Evolutionary conservation across 2,329 filamentous ascomycete genomes (phyloP).

Genomic region (Grosmannia clavigera): DNA sequence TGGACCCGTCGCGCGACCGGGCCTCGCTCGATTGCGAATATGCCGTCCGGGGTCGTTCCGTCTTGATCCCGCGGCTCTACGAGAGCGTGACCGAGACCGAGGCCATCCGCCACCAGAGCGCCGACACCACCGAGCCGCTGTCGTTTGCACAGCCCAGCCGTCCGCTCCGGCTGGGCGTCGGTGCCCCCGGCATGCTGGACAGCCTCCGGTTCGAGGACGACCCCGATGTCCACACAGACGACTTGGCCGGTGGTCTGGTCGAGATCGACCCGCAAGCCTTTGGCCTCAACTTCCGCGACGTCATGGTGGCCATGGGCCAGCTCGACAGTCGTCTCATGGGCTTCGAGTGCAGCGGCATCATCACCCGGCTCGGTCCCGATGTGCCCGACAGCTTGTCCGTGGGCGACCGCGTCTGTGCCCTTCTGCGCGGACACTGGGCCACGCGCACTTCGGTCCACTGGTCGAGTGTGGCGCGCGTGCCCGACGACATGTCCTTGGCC

Average conservation of each 20-base stretch:
- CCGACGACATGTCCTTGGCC: background rate
- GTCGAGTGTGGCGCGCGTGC: background rate
- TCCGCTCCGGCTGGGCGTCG: slow-evolving; percentile 8
- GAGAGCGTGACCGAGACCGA: slow-evolving; percentile 26
- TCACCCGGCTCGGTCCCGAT: slow-evolving; percentile 11
- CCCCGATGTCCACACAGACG: background rate
- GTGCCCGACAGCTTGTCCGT: slow-evolving; percentile 11
- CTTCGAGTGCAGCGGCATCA: slow-evolving; percentile 18
- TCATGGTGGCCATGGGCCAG: slow-evolving; percentile 18
- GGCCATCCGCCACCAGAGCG: background rate
- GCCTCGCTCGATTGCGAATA: background rate
- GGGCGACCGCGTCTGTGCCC: slow-evolving; percentile 20
- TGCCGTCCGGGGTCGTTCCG: background rate
- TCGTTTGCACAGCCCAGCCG: slow-evolving; percentile 5
- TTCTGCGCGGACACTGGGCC: background rate
- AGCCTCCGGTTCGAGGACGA: slow-evolving; percentile 16
- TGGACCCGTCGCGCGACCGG: background rate
- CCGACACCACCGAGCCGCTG: slow-evolving; percentile 1
- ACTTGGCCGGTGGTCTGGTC: slow-evolving; percentile 9
- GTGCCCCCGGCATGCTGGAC: slow-evolving; percentile 15
- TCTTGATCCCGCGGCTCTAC: slow-evolving; percentile 10
- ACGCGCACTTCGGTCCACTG: background rate
- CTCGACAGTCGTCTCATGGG: slow-evolving; percentile 11
- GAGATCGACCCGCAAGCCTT: slow-evolving; percentile 19
- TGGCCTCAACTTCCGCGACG: slow-evolving; percentile 24